Evolutionary conservation across 352 stramenopile genomes (phyloP).

Genomic region (Saprolegnia parasitica): DNA sequence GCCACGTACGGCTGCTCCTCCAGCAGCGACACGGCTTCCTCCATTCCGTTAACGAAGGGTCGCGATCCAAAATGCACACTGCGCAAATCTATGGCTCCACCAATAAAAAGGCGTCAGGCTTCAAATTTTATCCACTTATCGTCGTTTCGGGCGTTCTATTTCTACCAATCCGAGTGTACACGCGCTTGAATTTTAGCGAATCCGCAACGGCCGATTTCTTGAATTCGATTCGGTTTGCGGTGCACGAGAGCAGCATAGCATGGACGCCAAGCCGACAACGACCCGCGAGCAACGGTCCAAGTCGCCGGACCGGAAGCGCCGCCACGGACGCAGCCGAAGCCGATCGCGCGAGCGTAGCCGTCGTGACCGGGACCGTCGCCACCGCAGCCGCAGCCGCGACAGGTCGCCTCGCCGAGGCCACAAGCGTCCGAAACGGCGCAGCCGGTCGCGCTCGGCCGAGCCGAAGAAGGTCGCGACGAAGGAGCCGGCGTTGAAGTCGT

Average conservation of each 20-base stretch:
- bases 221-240: background rate
- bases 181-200: background rate
- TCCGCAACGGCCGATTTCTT: background rate
- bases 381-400: constrained; percentile 9
- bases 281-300: background rate
- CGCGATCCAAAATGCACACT: background rate
- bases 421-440: constrained; percentile 17
- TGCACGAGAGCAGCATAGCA: background rate
- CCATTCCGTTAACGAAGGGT: background rate
- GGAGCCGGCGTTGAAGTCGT: background rate
- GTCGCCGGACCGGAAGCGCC: constrained; percentile 17
- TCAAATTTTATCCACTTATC: too few relatives aligned
- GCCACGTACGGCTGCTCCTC: constrained; percentile 19
- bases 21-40: constrained; percentile 2
- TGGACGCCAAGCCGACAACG: background rate
- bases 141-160: background rate
- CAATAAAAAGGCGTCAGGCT: background rate
- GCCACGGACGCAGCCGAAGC: constrained; percentile 7
- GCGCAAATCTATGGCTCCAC: background rate
- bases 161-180: background rate
- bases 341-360: constrained; percentile 12
- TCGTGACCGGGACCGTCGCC: background rate
- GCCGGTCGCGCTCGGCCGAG: constrained; percentile 8
- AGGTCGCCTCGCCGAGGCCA: background rate
- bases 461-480: constrained; percentile 1